Evolutionary conservation across 2,329 filamentous ascomycete genomes (phyloP).

Genomic region (Annulohypoxylon truncatum): DNA sequence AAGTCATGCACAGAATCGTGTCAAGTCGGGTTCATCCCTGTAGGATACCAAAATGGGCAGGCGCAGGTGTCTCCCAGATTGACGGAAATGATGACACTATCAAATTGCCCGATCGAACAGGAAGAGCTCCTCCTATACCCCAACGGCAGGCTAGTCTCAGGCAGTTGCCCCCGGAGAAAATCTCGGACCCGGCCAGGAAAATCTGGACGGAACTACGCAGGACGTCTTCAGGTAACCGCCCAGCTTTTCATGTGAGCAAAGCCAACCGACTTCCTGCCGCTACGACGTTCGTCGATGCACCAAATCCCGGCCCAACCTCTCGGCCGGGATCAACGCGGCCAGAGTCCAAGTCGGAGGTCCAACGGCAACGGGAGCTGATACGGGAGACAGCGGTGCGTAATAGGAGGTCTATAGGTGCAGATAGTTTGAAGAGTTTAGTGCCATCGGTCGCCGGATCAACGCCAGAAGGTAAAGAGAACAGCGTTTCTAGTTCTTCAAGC

Average conservation of each 20-base stretch:
- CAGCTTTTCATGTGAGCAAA: constrained; percentile 35
- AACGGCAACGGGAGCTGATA: constrained; percentile 40
- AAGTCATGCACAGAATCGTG: constrained; percentile 55
- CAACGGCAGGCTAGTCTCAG: constrained; percentile 34
- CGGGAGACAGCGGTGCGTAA: constrained; percentile 46
- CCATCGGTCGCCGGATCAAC: constrained; percentile 43
- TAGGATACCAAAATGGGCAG: constrained; percentile 4
- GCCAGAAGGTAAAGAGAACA: constrained; percentile 33
- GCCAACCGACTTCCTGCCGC: constrained; percentile 25
- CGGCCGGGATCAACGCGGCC: constrained; percentile 2
- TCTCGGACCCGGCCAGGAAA: constrained; percentile 43
- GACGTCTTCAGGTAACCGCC: constrained; percentile 36
- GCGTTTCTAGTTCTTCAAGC: constrained; percentile 6
- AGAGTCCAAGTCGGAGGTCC: constrained; percentile 34
- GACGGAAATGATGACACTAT: constrained; percentile 1
- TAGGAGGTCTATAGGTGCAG: constrained; percentile 47
- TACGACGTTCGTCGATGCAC: constrained; percentile 27
- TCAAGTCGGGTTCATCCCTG: constrained; percentile 23
- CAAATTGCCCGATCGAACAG: not conserved
- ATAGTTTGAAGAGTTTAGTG: constrained; percentile 48
- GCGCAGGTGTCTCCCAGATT: not conserved
- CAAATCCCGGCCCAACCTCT: not conserved
- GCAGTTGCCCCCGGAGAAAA: constrained; percentile 11
- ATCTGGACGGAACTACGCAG: constrained; percentile 50
- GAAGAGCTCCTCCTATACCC: constrained; percentile 32